These are phyloP conservation scores for Aureobasidium subglaciale DNA, from an alignment of 2,329 filamentous ascomycete species.

Conservation along the genomic window DNA sequence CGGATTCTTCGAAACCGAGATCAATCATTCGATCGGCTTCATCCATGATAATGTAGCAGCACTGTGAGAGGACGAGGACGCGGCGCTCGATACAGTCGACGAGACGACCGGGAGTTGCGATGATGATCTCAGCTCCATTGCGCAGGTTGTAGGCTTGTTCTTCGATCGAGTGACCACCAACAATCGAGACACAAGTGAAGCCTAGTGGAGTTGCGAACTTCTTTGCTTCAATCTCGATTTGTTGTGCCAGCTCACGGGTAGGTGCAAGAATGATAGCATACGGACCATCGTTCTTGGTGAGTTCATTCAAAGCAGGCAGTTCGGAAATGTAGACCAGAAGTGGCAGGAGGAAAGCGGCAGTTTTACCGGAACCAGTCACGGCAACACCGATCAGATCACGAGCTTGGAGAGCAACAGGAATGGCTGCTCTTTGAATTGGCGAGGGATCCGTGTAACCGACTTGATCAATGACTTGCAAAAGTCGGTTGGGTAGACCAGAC, in stretches of 20 bases:
- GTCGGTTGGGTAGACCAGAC: constrained; percentile 65
- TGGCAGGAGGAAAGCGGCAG: constrained; percentile 86
- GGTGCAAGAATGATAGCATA: constrained; percentile 97
- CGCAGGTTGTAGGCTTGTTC: constrained; percentile 86
- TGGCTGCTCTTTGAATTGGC: constrained; percentile 86
- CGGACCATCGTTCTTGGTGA: constrained; percentile 87
- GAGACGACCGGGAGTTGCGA: constrained; percentile 94
- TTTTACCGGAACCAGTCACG: constrained; percentile 97
- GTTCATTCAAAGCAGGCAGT: constrained; percentile 73
- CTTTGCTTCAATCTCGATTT: constrained; percentile 88
- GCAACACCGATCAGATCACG: constrained; percentile 97
- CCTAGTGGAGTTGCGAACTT: constrained; percentile 88
- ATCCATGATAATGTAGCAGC: constrained; percentile 98
- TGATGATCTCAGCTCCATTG: constrained; percentile 93
- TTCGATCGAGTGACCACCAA: constrained; percentile 93
- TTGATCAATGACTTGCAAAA: constrained; percentile 73
- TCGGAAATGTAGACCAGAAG: constrained; percentile 91
- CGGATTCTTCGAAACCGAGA: constrained; percentile 91
- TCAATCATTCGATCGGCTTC: constrained; percentile 99
- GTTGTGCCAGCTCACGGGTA: constrained; percentile 93
- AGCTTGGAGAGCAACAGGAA: constrained; percentile 86
- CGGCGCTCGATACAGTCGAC: constrained; percentile 95
- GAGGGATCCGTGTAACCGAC: constrained; percentile 91
- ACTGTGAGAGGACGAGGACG: constrained; percentile 86
- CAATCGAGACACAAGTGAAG: constrained; percentile 91